These are phyloP conservation scores for Rubus parviflorus DNA, from an alignment of 306 rosid genomes.

Conservation along the genomic window DNA sequence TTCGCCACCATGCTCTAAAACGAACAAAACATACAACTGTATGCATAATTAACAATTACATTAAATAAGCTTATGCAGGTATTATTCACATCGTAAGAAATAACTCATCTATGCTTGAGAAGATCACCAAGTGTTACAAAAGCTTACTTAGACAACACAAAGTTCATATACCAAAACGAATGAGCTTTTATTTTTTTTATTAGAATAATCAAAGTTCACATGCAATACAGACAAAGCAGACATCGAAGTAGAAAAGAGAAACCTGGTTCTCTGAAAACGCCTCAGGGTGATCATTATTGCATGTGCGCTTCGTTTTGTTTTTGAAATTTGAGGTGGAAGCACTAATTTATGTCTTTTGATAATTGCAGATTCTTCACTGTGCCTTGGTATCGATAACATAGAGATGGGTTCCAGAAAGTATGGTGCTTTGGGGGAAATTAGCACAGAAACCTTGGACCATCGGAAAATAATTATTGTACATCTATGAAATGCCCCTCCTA, in stretches of 20 bases:
- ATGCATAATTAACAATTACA: constrained; percentile 36
- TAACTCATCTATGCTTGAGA: constrained; percentile 16
- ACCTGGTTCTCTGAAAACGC: constrained; percentile 88
- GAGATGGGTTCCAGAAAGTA: constrained; percentile 39
- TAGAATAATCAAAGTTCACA: not conserved
- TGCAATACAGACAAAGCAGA: not conserved
- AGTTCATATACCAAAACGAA: not conserved
- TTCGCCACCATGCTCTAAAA: constrained; percentile 79
- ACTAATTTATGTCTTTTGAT: constrained; percentile 36
- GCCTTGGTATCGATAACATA: constrained; percentile 34
- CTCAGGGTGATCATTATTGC: constrained; percentile 65
- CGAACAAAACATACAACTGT: constrained; percentile 69
- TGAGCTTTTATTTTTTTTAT: not conserved
- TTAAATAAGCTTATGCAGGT: not conserved
- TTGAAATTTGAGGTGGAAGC: constrained; percentile 13
- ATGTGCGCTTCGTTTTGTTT: constrained; percentile 6
- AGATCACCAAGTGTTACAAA: constrained; percentile 5
- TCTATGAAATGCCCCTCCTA: no score
- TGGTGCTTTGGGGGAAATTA: no score
- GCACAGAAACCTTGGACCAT: no score
- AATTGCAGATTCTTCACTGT: constrained; percentile 63
- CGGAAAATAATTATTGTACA: no score
- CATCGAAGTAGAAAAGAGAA: constrained; percentile 21
- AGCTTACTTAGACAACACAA: not conserved
- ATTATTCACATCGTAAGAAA: not conserved